Evolutionary conservation across 306 rosid species (phyloP).

Genomic region (Biancaea sappan): DNA sequence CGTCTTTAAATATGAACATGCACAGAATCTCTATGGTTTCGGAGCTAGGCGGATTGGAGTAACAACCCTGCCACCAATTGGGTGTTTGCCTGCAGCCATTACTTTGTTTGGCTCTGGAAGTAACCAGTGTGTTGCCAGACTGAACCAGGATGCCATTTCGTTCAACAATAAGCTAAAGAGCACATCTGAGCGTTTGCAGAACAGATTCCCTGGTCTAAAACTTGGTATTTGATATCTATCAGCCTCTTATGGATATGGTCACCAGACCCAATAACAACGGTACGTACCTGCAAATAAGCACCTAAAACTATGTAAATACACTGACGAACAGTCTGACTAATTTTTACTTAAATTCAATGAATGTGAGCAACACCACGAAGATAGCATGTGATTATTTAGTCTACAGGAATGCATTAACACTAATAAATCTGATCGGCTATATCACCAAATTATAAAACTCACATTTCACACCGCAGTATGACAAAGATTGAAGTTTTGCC

Average conservation of each 20-base stretch:
- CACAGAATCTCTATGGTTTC: constrained; percentile 60
- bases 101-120: constrained; percentile 60
- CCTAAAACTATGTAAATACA: constrained; percentile 18
- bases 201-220: constrained; percentile 48
- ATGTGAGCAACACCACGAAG: constrained; percentile 13
- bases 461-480: background rate
- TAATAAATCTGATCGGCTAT: background rate
- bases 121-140: constrained; percentile 54
- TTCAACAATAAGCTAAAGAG: constrained; percentile 56
- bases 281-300: constrained; percentile 40
- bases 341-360: constrained; percentile 19
- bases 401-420: background rate
- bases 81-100: constrained; percentile 59
- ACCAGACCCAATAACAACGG: constrained; percentile 48
- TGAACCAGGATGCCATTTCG: constrained; percentile 54
- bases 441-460: background rate
- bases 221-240: constrained; percentile 55
- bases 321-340: background rate
- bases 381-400: constrained; percentile 26
- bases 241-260: constrained; percentile 56
- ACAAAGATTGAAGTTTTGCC: background rate
- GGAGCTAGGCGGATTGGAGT: constrained; percentile 61
- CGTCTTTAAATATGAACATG: constrained; percentile 32
- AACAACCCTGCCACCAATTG: constrained; percentile 58
- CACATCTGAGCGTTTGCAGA: constrained; percentile 50